Evolutionary conservation across 1,284 basidiomycete species (phyloP).

Genomic region (Sutorius eximius): DNA sequence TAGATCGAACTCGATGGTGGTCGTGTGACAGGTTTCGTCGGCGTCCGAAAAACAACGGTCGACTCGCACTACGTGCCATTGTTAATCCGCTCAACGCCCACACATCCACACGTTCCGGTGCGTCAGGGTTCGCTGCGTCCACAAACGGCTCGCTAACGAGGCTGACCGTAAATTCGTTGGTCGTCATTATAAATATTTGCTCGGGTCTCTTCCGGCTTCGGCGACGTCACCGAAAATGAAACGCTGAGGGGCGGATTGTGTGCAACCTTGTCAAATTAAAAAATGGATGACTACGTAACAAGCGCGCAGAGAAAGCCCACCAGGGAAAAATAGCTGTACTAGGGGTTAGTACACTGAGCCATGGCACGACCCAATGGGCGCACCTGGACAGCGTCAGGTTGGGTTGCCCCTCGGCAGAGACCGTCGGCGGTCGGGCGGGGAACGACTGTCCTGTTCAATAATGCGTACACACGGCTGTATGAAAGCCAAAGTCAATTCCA

Average conservation of each 20-base stretch:
- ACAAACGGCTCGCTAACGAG: conserved; percentile 76
- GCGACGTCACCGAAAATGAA: conserved; percentile 48
- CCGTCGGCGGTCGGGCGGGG: conserved; percentile 73
- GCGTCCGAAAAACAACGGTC: conserved; percentile 9
- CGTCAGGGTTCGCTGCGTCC: conserved; percentile 73
- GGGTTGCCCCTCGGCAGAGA: conserved; percentile 52
- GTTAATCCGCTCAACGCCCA: conserved; percentile 77
- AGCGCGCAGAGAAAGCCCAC: conserved; percentile 16
- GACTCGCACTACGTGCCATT: conserved; percentile 56
- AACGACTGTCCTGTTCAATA: conserved; percentile 67
- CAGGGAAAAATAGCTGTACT: conserved; percentile 59
- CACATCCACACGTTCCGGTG: conserved; percentile 65
- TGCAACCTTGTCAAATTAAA: conserved; percentile 43
- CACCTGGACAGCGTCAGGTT: conserved; percentile 73
- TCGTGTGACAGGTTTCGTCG: conserved; percentile 17
- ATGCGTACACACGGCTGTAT: conserved; percentile 48
- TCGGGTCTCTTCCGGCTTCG: conserved; percentile 62
- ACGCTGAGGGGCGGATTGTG: conserved; percentile 70
- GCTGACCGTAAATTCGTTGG: conserved; percentile 73
- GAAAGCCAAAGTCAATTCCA: conserved; percentile 18
- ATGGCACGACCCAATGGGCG: neutral
- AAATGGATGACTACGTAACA: conserved; percentile 33
- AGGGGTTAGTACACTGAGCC: conserved; percentile 5
- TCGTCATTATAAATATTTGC: conserved; percentile 66
- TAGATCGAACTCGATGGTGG: conserved; percentile 1